A percentile compares a stretch with the other conserved stretches of the same genome.
Evolutionary conservation across 495 filamentous ascomycete genomes (phyloP).

Genomic region (Cetradonia linearis): DNA sequence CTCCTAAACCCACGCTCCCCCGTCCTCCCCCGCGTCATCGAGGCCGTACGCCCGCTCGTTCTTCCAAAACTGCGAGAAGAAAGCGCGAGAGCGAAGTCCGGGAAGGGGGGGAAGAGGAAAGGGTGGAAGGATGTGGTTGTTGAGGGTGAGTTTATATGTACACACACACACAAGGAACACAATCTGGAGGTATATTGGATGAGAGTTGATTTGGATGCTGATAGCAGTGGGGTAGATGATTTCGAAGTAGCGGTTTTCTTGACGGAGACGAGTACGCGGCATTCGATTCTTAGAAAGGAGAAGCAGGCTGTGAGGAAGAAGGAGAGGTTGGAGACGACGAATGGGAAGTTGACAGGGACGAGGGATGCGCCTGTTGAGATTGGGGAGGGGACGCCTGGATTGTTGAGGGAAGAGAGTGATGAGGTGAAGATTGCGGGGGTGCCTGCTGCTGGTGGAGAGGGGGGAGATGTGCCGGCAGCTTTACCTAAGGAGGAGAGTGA

Average conservation of each 20-base stretch:
- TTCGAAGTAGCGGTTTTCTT: constrained; percentile 93
- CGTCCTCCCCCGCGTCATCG: constrained; percentile 69
- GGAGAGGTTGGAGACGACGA: constrained; percentile 43
- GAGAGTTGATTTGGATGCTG: background rate
- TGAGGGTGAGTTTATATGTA: constrained; percentile 65
- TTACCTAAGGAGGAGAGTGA: constrained; percentile 33
- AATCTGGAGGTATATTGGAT: too few species aligned
- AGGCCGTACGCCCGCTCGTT: constrained; percentile 71
- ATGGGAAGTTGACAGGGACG: constrained; percentile 38
- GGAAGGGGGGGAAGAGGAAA: constrained; percentile 52
- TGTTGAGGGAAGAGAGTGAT: constrained; percentile 33
- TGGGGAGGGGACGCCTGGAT: constrained; percentile 28
- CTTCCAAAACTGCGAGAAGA: constrained; percentile 87
- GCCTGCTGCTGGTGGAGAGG: constrained; percentile 26
- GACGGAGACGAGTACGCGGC: constrained; percentile 75
- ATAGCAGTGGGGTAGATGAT: constrained; percentile 50
- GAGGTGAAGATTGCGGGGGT: constrained; percentile 35
- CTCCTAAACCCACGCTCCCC: constrained; percentile 62
- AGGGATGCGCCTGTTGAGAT: constrained; percentile 40
- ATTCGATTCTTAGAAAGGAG: constrained; percentile 75
- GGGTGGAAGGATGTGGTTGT: constrained; percentile 80
- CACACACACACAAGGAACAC: too few species aligned
- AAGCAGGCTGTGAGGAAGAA: constrained; percentile 55
- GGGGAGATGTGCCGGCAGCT: constrained; percentile 17
- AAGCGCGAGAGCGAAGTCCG: constrained; percentile 38